These are phyloP conservation scores for Pseudocercospora fuligena DNA, from an alignment of 2,329 filamentous ascomycete species.

Conservation along the genomic window DNA sequence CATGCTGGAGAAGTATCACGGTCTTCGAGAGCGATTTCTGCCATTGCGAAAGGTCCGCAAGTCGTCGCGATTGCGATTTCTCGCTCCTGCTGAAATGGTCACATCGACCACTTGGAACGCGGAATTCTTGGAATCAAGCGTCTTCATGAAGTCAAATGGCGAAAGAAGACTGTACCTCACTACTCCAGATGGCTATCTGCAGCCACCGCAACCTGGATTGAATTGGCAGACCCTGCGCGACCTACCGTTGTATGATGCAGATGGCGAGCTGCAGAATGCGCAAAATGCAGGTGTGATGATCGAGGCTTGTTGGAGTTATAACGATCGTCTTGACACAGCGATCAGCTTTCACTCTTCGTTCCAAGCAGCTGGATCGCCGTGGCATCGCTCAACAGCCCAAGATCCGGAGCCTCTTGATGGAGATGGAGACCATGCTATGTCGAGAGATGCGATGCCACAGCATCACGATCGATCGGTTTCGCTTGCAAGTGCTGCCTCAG, in stretches of 20 bases:
- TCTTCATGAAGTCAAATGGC: constrained; percentile 72
- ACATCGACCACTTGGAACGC: constrained; percentile 74
- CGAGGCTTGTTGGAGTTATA: constrained; percentile 66
- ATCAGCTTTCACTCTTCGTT: constrained; percentile 56
- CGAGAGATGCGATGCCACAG: constrained; percentile 15
- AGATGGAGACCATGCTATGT: constrained; percentile 17
- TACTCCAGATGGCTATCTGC: constrained; percentile 74
- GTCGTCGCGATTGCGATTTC: constrained; percentile 72
- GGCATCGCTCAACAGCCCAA: constrained; percentile 16
- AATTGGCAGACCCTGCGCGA: constrained; percentile 72
- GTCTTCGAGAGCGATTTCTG: constrained; percentile 71
- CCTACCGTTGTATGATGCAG: constrained; percentile 54
- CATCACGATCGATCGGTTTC: constrained; percentile 31
- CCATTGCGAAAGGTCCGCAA: constrained; percentile 77
- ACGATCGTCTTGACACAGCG: constrained; percentile 63
- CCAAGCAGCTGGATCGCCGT: constrained; percentile 39
- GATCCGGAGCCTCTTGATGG: constrained; percentile 11
- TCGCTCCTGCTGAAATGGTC: constrained; percentile 73
- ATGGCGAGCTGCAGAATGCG: constrained; percentile 63
- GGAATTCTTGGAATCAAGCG: constrained; percentile 69
- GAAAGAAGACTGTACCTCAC: constrained; percentile 73
- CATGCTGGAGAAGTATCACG: constrained; percentile 52
- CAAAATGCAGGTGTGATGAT: constrained; percentile 51
- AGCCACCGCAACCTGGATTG: constrained; percentile 66
- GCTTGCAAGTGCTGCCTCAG: constrained; percentile 32